Conservation (phyloP, 2,329 filamentous ascomycete genomes). For the Exophiala alcalophila region DNA sequence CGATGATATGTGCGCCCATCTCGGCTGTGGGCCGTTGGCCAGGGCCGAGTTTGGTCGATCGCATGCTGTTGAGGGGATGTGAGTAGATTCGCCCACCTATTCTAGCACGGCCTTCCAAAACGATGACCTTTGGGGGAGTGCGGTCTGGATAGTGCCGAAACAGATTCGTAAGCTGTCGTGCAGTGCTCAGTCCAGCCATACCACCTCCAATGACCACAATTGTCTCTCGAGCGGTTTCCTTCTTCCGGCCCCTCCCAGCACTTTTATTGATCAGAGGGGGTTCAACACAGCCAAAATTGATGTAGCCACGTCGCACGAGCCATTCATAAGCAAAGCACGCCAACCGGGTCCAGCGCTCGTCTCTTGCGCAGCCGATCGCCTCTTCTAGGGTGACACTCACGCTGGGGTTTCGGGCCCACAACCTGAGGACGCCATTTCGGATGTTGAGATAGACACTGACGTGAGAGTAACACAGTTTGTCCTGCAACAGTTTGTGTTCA, state of each 20-base stretch:
- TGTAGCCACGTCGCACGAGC: slow-evolving; percentile 85
- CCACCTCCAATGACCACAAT: slow-evolving; percentile 88
- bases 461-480: slow-evolving; percentile 80
- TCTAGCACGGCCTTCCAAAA: slow-evolving; percentile 82
- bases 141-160: slow-evolving; percentile 74
- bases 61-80: slow-evolving; percentile 62
- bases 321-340: slow-evolving; percentile 89
- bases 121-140: slow-evolving; percentile 69
- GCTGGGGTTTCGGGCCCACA: slow-evolving; percentile 86
- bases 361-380: slow-evolving; percentile 84
- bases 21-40: slow-evolving; percentile 75
- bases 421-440: slow-evolving; percentile 83
- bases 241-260: slow-evolving; percentile 42
- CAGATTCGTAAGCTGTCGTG: slow-evolving; percentile 83
- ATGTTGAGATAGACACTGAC: slow-evolving; percentile 96
- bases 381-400: slow-evolving; percentile 78
- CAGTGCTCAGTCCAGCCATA: slow-evolving; percentile 89
- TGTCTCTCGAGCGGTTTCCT: slow-evolving; percentile 60
- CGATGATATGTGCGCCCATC: slow-evolving; percentile 97
- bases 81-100: slow-evolving; percentile 94
- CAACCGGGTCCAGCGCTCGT: slow-evolving; percentile 82
- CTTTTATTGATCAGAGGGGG: slow-evolving; percentile 51
- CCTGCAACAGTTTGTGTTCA: slow-evolving; percentile 76
- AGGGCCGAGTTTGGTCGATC: slow-evolving; percentile 50
- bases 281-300: slow-evolving; percentile 91